phyloP scores from a whole-genome alignment of 345 rosid species.

The Aegle marmelos region DNA sequence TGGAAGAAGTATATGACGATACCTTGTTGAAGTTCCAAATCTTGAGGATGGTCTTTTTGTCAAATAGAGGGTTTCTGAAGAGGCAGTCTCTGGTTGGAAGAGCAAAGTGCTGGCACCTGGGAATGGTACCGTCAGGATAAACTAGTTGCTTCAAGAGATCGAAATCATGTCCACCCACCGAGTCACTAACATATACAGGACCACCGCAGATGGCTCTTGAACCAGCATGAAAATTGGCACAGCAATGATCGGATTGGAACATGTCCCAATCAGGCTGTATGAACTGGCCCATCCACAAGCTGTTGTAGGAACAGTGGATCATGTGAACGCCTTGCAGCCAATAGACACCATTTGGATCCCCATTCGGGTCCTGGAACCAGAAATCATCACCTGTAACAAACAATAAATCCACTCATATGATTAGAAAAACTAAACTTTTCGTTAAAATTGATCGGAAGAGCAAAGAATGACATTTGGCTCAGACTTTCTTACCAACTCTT shows the following conservation, averaged over 20 bases:
- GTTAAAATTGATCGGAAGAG: neutral
- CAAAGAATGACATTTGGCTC: neutral
- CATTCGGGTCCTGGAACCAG: slow-evolving; percentile 92
- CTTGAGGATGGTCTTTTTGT: slow-evolving; percentile 67
- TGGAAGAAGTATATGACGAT: neutral
- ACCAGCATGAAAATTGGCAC: slow-evolving; percentile 86
- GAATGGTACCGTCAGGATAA: slow-evolving; percentile 74
- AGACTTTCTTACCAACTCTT: slow-evolving; percentile 63
- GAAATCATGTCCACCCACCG: slow-evolving; percentile 67
- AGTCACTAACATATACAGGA: slow-evolving; percentile 78
- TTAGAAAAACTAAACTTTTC: neutral
- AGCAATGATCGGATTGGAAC: slow-evolving; percentile 88
- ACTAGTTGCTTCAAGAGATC: slow-evolving; percentile 69
- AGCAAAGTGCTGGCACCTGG: slow-evolving; percentile 70
- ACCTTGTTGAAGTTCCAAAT: slow-evolving; percentile 92
- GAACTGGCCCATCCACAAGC: slow-evolving; percentile 90
- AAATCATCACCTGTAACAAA: slow-evolving; percentile 71
- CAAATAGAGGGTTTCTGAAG: slow-evolving; percentile 78
- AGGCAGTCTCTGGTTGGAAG: slow-evolving; percentile 88
- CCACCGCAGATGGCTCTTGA: slow-evolving; percentile 92
- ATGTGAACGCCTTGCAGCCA: slow-evolving; percentile 94
- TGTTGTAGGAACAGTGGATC: slow-evolving; percentile 91
- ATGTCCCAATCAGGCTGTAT: slow-evolving; percentile 97
- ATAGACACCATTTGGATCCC: slow-evolving; percentile 82
- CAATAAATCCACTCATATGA: neutral